Evolutionary conservation across 1,139 yeast genomes (phyloP).

Genomic region (Saccharomyces hybrid): DNA sequence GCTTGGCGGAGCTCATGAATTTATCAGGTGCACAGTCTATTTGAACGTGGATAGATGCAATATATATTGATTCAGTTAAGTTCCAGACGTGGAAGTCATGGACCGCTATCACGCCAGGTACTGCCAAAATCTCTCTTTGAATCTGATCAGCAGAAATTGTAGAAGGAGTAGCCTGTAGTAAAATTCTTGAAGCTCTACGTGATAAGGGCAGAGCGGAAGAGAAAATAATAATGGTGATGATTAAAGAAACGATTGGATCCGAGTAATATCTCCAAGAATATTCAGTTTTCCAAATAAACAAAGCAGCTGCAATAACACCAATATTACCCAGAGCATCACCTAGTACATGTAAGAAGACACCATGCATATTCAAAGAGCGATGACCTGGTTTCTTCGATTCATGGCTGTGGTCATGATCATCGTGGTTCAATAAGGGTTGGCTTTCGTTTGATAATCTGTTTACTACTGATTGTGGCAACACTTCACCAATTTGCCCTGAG

Average conservation of each 20-base stretch:
- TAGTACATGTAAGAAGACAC: constrained; percentile 87
- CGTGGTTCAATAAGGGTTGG: constrained; percentile 31
- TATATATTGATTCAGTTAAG: constrained; percentile 75
- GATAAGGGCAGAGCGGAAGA: constrained; percentile 89
- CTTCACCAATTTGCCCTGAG: constrained; percentile 18
- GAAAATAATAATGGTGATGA: constrained; percentile 82
- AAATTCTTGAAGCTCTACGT: constrained; percentile 74
- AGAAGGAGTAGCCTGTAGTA: constrained; percentile 88
- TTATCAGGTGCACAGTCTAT: constrained; percentile 55
- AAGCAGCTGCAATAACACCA: constrained; percentile 85
- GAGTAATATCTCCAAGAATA: constrained; percentile 79
- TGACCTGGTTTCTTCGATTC: constrained; percentile 22
- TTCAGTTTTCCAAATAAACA: constrained; percentile 90
- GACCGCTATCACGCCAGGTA: constrained; percentile 71
- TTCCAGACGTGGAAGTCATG: constrained; percentile 98
- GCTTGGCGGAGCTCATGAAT: constrained; percentile 64
- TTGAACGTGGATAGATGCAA: constrained; percentile 86
- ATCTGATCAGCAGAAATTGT: constrained; percentile 70
- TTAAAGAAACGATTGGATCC: constrained; percentile 79
- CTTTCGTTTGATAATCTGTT: constrained; percentile 25
- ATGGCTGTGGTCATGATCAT: constrained; percentile 24
- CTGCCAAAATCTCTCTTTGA: constrained; percentile 53
- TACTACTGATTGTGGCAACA: constrained; percentile 23
- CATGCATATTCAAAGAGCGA: constrained; percentile 89
- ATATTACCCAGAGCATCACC: constrained; percentile 96